Evolutionary conservation across 192 early-diverging fungal genomes (phyloP), one percentile per base, ranked within the genome.

Genomic region (Spinellus fusiger): DNA sequence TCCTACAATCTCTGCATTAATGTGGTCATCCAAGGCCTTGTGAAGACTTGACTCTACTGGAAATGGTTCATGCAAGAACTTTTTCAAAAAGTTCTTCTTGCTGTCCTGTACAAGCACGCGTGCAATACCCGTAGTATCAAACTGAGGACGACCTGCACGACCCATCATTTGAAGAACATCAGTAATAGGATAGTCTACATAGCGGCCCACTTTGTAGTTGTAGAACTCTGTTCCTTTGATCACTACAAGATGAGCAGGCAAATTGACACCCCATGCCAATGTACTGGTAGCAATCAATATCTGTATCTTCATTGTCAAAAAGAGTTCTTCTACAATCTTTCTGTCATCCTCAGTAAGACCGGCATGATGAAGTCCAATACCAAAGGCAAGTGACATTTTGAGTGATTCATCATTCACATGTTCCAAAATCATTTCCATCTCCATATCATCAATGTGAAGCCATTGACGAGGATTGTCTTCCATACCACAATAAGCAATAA

Each of bases 121-220:
- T 1, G 95, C 94, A 35, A 97, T 82, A 23, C 94, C 97, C 29
- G 85, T 86, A 66, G 91, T 85, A 71, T 98, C 97, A 60, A 94
- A 98, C 76, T 97, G 94, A 8, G 94, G 95, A 44, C 98, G 85
- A 20, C 89, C 95, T 5, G 98, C 98, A 60, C 95, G 88, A 18
- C 95, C 98, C 84, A 99, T 94, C 95, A 98, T 99, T 73, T 98
- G 98, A 46, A 98, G 74, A 6, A 99, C 90, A 71, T 99, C 95
- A 7, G 98, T 97, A 57, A 98, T 94, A 0, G 95, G 95, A 62
- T 92, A 93, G 63, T 99, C 98, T 9, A 95, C 93, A 67, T 98
- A 99, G 0, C 88, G 86, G 16, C 85, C 80, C 13, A 83, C 78
- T 65, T 91, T 93, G 49, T 91, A 92, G 66, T 99, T 95, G 68